Conservation (phyloP, 2,329 filamentous ascomycete genomes). For the Apiospora phragmitis region DNA sequence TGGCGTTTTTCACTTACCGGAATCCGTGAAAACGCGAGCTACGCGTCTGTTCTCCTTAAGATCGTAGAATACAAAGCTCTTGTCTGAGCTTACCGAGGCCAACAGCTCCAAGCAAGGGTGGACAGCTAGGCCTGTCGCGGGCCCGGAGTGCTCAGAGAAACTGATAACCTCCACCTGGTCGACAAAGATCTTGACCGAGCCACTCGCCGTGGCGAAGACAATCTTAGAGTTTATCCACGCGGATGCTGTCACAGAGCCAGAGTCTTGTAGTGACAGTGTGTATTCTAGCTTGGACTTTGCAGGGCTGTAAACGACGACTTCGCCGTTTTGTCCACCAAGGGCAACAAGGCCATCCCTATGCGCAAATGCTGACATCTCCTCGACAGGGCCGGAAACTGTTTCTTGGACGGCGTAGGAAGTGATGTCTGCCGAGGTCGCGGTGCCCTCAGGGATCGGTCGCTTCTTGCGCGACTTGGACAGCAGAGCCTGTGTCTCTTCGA, state of each 20-base stretch:
- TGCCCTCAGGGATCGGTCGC: conserved; percentile 79
- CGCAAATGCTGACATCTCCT: conserved; percentile 50
- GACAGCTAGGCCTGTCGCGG: conserved; percentile 73
- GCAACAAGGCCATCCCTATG: conserved; percentile 65
- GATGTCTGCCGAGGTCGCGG: conserved; percentile 77
- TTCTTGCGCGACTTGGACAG: conserved; percentile 88
- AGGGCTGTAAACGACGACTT: conserved; percentile 74
- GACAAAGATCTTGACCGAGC: conserved; percentile 73
- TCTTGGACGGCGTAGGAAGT: conserved; percentile 45
- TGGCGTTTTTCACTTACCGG: conserved; percentile 60
- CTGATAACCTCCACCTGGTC: conserved; percentile 68
- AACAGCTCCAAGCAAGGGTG: conserved; percentile 84
- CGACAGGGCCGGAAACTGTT: conserved; percentile 48
- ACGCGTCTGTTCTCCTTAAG: conserved; percentile 66
- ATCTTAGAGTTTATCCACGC: conserved; percentile 68
- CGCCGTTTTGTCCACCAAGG: conserved; percentile 73
- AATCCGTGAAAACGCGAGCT: conserved; percentile 77
- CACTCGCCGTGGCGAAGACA: conserved; percentile 72
- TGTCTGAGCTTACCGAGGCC: conserved; percentile 86
- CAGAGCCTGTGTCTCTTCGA: conserved; percentile 80
- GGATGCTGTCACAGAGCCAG: conserved; percentile 65
- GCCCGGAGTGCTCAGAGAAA: conserved; percentile 80
- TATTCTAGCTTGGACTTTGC: conserved; percentile 67
- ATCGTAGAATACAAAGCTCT: conserved; percentile 91
- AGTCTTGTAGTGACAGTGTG: conserved; percentile 65